Evolutionary conservation across 352 stramenopile genomes (phyloP).

Genomic region (Globisporangium okanoganense): DNA sequence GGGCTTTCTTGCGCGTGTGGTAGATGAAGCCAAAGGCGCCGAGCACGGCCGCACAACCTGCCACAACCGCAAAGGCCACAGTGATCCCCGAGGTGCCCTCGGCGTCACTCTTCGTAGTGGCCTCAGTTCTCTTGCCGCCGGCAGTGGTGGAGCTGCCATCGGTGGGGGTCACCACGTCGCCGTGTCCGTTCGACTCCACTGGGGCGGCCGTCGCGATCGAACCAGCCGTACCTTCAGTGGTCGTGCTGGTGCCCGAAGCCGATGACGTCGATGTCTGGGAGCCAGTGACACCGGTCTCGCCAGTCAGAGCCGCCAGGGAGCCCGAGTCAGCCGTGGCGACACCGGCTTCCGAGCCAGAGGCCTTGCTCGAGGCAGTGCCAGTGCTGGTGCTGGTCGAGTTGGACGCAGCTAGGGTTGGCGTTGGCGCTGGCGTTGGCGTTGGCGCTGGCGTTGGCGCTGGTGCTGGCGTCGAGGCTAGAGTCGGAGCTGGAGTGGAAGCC

Average conservation of each 20-base stretch:
- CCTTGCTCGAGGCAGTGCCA: background rate
- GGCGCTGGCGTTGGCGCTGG: background rate
- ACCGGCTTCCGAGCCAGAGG: conserved; percentile 1
- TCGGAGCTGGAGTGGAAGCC: background rate
- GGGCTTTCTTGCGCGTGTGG: conserved; percentile 62
- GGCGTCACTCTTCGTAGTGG: conserved; percentile 40
- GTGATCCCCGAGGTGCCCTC: background rate
- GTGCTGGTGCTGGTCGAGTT: background rate
- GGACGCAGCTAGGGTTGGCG: conserved; percentile 1
- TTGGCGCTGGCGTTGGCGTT: background rate
- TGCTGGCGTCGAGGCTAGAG: background rate
- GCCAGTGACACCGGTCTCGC: background rate
- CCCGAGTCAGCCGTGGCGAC: background rate
- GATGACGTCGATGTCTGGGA: background rate
- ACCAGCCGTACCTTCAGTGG: background rate
- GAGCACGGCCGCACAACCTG: conserved; percentile 32
- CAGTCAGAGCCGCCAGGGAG: background rate
- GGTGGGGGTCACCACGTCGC: conserved; percentile 16
- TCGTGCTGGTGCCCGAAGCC: background rate
- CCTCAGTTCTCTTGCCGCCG: conserved; percentile 24
- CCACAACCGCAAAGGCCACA: conserved; percentile 8
- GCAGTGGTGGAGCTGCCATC: conserved; percentile 14
- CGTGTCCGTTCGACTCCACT: conserved; percentile 8
- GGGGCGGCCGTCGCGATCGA: background rate
- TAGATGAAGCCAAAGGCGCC: conserved; percentile 78